Percentiles rank a stretch among this genome's conserved stretches.
Conservation (phyloP, 2,329 filamentous ascomycete species). For the Pseudocercospora crystallina region DNA sequence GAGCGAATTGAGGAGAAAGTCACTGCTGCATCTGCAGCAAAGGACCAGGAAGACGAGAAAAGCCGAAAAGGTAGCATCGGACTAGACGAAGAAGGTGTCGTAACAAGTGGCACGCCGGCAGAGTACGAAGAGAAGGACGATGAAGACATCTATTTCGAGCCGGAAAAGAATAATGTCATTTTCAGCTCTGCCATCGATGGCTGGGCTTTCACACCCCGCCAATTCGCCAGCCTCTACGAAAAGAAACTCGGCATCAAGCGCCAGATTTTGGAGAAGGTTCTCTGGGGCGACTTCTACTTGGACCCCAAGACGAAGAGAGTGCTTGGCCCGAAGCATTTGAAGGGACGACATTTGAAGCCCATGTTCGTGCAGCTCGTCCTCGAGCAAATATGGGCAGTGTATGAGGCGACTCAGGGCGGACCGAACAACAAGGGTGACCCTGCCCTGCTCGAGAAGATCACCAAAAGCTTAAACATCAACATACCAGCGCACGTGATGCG, state of each 20-base stretch:
- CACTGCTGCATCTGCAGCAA: constrained; percentile 59
- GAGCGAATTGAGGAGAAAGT: constrained; percentile 87
- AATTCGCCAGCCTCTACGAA: constrained; percentile 91
- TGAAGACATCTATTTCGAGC: constrained; percentile 96
- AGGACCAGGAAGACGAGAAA: constrained; percentile 30
- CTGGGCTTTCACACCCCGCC: constrained; percentile 97
- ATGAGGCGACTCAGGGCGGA: constrained; percentile 82
- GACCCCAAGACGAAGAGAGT: constrained; percentile 97
- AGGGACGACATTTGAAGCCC: constrained; percentile 85
- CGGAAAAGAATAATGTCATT: constrained; percentile 98
- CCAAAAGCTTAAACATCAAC: constrained; percentile 80
- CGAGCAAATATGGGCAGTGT: constrained; percentile 94
- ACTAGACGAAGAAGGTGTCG: constrained; percentile 54
- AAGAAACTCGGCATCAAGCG: constrained; percentile 96
- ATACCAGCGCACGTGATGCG: constrained; percentile 81
- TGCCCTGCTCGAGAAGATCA: constrained; percentile 85
- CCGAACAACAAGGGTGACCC: constrained; percentile 81
- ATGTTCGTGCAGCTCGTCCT: constrained; percentile 97
- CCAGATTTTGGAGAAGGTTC: constrained; percentile 80
- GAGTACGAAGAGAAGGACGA: constrained; percentile 89
- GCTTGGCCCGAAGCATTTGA: constrained; percentile 85
- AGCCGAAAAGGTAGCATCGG: constrained; percentile 47
- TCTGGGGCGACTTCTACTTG: constrained; percentile 96
- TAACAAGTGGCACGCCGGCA: constrained; percentile 49
- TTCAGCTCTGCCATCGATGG: constrained; percentile 97